These are phyloP conservation scores for Catenaria anguillulae DNA, from an alignment of 371 early-diverging fungal genomes.

Conservation along the genomic window DNA sequence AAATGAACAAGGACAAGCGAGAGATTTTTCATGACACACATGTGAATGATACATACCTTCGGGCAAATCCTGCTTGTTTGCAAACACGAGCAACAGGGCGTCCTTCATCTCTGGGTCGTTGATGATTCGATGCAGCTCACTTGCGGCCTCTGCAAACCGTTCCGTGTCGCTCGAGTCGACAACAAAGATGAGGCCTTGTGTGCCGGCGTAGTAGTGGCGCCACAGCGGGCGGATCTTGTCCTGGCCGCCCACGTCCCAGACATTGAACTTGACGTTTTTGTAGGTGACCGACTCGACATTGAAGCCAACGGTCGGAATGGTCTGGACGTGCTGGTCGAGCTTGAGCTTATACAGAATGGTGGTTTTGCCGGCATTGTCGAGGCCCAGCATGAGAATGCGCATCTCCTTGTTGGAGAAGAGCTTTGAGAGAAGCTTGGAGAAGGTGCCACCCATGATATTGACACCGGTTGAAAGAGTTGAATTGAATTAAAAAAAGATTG, in stretches of 20 bases:
- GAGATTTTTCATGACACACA: neutral
- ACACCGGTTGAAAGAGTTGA: too few relatives aligned
- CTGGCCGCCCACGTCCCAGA: slow-evolving; percentile 85
- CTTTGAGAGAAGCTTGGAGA: slow-evolving; percentile 9
- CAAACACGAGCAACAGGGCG: slow-evolving; percentile 34
- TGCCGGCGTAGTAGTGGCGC: slow-evolving; percentile 77
- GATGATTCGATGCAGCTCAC: slow-evolving; percentile 33
- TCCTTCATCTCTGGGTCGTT: slow-evolving; percentile 35
- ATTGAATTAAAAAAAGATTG: too few relatives aligned
- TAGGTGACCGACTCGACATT: slow-evolving; percentile 76
- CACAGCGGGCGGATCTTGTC: slow-evolving; percentile 78
- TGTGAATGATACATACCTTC: neutral
- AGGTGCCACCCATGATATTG: slow-evolving; percentile 7
- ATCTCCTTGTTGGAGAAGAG: slow-evolving; percentile 17
- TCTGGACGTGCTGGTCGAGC: slow-evolving; percentile 66
- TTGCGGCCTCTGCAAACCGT: slow-evolving; percentile 37
- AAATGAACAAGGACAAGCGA: neutral
- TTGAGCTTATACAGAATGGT: slow-evolving; percentile 79
- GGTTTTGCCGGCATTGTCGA: slow-evolving; percentile 37
- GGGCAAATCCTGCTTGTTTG: slow-evolving; percentile 45
- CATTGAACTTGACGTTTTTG: slow-evolving; percentile 80
- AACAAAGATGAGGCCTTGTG: slow-evolving; percentile 48
- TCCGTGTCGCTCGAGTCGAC: slow-evolving; percentile 48
- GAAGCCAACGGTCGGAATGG: slow-evolving; percentile 79
- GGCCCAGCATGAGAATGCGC: slow-evolving; percentile 27